These are phyloP conservation scores for Trametes villosa DNA, from an alignment of 768 basidiomycete genomes.

Conservation along the genomic window DNA sequence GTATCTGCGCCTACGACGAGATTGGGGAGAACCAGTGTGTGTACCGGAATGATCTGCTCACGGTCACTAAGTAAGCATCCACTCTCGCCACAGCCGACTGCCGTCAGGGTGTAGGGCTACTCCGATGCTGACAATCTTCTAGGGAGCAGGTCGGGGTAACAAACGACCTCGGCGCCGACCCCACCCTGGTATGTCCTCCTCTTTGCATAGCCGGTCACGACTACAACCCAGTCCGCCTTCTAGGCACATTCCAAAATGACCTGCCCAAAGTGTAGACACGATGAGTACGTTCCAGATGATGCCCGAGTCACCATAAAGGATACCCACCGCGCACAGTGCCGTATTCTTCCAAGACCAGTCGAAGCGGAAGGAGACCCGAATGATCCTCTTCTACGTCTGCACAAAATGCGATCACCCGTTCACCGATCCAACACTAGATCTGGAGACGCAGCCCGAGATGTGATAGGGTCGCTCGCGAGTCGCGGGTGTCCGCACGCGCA, in stretches of 20 bases:
- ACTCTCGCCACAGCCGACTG: background rate
- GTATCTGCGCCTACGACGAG: conserved; percentile 89
- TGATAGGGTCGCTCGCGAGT: background rate
- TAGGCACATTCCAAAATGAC: conserved; percentile 84
- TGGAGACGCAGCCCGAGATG: conserved; percentile 25
- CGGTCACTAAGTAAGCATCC: conserved; percentile 79
- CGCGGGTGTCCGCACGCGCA: background rate
- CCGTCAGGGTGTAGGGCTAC: background rate
- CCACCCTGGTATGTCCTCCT: conserved; percentile 69
- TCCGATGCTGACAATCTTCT: conserved; percentile 7
- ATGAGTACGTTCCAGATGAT: conserved; percentile 63
- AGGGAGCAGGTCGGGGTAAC: conserved; percentile 96
- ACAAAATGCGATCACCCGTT: conserved; percentile 79
- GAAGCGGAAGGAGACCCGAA: conserved; percentile 92
- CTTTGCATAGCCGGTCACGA: background rate
- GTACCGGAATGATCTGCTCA: conserved; percentile 91
- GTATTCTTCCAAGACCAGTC: conserved; percentile 98
- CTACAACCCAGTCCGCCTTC: conserved; percentile 5
- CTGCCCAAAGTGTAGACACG: conserved; percentile 81
- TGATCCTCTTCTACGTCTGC: conserved; percentile 93
- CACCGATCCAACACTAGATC: conserved; percentile 58
- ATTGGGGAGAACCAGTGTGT: conserved; percentile 87
- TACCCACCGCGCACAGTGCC: conserved; percentile 54
- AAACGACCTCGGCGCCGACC: conserved; percentile 83
- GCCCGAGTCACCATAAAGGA: background rate